These are phyloP conservation scores for Vigna hirtella DNA, from an alignment of 306 rosid species.

Conservation along the genomic window DNA sequence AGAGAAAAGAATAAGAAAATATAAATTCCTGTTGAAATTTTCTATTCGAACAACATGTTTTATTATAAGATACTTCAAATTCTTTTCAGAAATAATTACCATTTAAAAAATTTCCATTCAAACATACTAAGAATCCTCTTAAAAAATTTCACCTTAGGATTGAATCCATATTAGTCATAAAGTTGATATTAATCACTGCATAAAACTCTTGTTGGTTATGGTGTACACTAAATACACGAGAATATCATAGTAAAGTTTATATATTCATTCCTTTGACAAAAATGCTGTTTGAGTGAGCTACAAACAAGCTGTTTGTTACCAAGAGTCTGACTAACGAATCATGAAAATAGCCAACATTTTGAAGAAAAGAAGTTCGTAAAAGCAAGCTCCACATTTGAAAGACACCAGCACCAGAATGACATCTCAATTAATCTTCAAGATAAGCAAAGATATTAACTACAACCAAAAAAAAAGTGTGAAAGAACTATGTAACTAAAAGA, in stretches of 20 bases:
- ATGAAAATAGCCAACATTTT: constrained; percentile 28
- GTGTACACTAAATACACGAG: not conserved
- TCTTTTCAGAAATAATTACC: too few relatives aligned
- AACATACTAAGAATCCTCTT: not conserved
- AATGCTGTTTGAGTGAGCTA: constrained; percentile 31
- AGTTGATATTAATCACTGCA: not conserved
- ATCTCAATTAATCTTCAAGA: constrained; percentile 46
- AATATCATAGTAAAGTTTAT: not conserved
- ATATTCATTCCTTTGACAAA: constrained; percentile 34
- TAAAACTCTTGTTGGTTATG: not conserved
- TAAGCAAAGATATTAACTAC: constrained; percentile 35
- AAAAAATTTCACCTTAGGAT: not conserved
- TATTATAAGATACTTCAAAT: too few relatives aligned
- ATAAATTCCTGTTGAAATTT: too few relatives aligned
- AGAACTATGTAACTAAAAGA: constrained; percentile 57
- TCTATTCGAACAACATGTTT: too few relatives aligned
- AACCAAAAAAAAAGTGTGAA: not conserved
- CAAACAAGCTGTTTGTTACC: constrained; percentile 29
- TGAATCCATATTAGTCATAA: not conserved
- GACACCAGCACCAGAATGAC: constrained; percentile 4
- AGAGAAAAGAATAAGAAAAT: too few relatives aligned
- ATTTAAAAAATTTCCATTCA: too few relatives aligned
- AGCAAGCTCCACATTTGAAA: not conserved
- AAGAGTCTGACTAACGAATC: not conserved
- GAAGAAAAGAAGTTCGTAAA: not conserved